Evolutionary conservation across 257 asterid species (phyloP), one percentile per base, ranked within the genome.

Genomic region (Apocynum venetum): DNA sequence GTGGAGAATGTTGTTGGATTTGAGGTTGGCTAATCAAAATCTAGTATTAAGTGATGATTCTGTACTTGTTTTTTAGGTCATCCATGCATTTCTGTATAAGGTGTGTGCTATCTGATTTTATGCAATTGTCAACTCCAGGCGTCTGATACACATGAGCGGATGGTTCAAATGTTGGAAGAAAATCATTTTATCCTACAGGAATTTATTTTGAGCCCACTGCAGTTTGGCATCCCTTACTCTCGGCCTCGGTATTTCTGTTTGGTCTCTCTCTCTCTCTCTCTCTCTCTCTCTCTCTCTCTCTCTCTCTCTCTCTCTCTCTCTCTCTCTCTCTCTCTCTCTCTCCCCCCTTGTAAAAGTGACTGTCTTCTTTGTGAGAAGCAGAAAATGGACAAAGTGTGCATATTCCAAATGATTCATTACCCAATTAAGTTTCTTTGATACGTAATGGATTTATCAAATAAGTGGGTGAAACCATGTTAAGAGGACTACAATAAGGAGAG

Each of bases 1-100:
- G 99, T 95, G 79, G 99, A 95, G 88, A 93, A 95, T 82, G 99
- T 95, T 75, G 99, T 95, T 82, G 99, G 99, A 60, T 95, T 93
- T 86, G 98, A 95, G 99, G 99, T 95, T 80, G 71, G 91, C 81
- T 56, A 4, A 25, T 44, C 12, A 65, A 56, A 31, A 64, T 63
- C 46, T 38, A 11, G 20, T 44, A 48, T 65, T 44, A 72, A 47
- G 44, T 19, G 59, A 38, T 61, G 14, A 53, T 66, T 66, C 55
- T 65, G 35, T 10, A 38, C 11, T 48, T 49, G 36, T 36, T 47
- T 38, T 31, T 19, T 20, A 5, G 20, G 53, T 43, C 59, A 57
- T 72, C 14, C 9, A 8, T 31, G 43, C 15, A 64, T 10, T 64
- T 75, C 36, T 25, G 2, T 52, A n/a, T 13, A 57, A n/a, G 40